Conservation (phyloP, 139 green algal genomes). For the Chlamydomonas sp. region DNA sequence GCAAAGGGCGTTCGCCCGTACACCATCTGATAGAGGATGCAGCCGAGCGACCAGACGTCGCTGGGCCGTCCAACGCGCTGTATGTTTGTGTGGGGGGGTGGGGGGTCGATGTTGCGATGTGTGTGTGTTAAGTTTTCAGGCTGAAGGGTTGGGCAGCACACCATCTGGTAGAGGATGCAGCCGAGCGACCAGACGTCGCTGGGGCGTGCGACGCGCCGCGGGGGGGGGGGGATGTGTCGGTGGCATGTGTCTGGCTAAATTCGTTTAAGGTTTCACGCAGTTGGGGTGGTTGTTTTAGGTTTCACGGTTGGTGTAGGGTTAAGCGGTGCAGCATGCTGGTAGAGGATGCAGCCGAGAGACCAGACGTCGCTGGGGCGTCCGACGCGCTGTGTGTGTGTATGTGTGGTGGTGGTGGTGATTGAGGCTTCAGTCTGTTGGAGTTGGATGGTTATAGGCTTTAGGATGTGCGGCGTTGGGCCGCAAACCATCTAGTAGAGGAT, state of each 20-base stretch:
- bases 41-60: constrained; percentile 69
- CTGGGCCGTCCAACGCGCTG: constrained; percentile 70
- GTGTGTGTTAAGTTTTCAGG: not conserved
- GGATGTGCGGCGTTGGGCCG: constrained; percentile 62
- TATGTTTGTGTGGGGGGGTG: not conserved
- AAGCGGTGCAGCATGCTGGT: constrained; percentile 92
- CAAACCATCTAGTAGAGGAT: constrained; percentile 56
- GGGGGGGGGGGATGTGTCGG: too few species aligned
- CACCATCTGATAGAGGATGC: constrained; percentile 45
- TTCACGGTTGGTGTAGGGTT: too few species aligned
- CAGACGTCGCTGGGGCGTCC: too few species aligned
- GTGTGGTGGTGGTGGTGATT: too few species aligned
- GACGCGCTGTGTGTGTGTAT: too few species aligned
- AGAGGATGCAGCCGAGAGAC: constrained; percentile 94
- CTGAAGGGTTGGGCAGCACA: constrained; percentile 2
- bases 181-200: constrained; percentile 78
- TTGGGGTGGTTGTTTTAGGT: too few species aligned
- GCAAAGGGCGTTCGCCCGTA: constrained; percentile 71
- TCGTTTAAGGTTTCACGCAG: too few species aligned
- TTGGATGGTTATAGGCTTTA: too few species aligned
- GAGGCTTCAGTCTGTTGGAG: too few species aligned
- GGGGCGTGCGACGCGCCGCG: constrained; percentile 71
- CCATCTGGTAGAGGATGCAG: constrained; percentile 27
- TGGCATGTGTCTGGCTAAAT: too few species aligned
- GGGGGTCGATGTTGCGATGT: too few species aligned